These are phyloP conservation scores for Fusarium nurragi DNA, from an alignment of 2,329 filamentous ascomycete genomes.

Conservation along the genomic window DNA sequence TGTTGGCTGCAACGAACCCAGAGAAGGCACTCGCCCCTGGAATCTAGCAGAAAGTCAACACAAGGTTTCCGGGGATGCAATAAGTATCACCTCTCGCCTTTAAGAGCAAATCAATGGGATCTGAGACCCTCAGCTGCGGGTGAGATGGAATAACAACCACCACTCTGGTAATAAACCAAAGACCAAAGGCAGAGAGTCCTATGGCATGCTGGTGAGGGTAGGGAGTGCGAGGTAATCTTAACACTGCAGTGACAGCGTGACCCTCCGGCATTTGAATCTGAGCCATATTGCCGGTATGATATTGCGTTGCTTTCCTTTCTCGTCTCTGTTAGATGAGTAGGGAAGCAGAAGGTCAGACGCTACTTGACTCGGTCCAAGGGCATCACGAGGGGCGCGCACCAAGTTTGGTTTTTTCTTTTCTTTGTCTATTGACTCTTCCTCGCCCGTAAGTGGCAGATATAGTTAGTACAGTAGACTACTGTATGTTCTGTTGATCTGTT, in stretches of 20 bases:
- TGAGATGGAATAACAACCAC: not conserved
- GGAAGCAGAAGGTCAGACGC: conserved; percentile 37
- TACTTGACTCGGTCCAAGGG: conserved; percentile 36
- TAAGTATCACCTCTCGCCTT: not conserved
- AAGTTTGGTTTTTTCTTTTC: not conserved
- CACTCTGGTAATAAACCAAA: not conserved
- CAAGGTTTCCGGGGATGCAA: not conserved
- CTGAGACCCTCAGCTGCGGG: not conserved
- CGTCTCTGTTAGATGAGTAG: conserved; percentile 38
- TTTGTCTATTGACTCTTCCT: conserved; percentile 16
- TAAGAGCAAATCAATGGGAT: not conserved
- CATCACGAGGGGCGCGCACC: conserved; percentile 24
- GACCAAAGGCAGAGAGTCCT: not conserved
- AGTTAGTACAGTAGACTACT: not conserved
- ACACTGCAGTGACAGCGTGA: conserved; percentile 39
- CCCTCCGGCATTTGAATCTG: conserved; percentile 35
- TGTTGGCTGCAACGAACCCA: not conserved
- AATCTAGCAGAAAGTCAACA: conserved; percentile 15
- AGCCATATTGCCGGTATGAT: conserved; percentile 22
- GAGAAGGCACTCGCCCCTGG: conserved; percentile 11
- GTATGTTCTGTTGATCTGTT: not conserved
- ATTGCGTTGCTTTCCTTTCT: conserved; percentile 26
- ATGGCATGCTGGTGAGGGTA: conserved; percentile 10
- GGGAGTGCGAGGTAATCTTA: conserved; percentile 31
- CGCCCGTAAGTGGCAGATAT: not conserved